A percentile compares a stretch with the other conserved stretches of the same genome.
Evolutionary conservation across 1,284 basidiomycete genomes (phyloP).

Genomic region (Bjerkandera adusta): DNA sequence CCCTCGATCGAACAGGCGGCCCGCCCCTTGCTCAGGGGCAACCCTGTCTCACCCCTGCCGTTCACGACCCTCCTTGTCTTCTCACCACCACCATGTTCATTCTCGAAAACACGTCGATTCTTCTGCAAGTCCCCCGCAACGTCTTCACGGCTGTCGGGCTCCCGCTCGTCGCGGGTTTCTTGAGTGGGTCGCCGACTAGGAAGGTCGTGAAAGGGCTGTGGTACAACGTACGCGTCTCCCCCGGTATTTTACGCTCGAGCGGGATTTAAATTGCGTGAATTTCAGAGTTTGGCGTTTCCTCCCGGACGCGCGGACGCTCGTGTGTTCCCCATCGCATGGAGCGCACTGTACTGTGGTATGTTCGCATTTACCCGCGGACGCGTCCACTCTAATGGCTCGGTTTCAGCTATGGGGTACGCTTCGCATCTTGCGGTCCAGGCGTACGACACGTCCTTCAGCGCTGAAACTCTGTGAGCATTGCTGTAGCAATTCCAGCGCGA

Average conservation of each 20-base stretch:
- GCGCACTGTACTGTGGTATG: constrained; percentile 45
- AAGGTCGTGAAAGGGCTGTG: constrained; percentile 49
- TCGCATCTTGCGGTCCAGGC: constrained; percentile 63
- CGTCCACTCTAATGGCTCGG: background rate
- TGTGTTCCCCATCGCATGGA: constrained; percentile 63
- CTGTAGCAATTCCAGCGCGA: background rate
- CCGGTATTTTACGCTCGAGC: background rate
- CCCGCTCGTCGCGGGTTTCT: constrained; percentile 54
- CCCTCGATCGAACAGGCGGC: background rate
- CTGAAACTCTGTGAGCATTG: constrained; percentile 8
- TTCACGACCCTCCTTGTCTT: background rate
- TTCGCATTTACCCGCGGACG: background rate
- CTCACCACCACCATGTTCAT: constrained; percentile 23
- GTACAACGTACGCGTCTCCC: constrained; percentile 48
- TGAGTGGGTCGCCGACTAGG: constrained; percentile 49
- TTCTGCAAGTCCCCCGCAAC: constrained; percentile 58
- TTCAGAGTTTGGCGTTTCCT: constrained; percentile 41
- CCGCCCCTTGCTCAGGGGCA: background rate
- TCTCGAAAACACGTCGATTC: constrained; percentile 40
- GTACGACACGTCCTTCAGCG: constrained; percentile 38
- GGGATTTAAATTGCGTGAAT: background rate
- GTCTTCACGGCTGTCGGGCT: constrained; percentile 60
- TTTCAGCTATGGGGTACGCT: constrained; percentile 67
- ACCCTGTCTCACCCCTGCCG: background rate
- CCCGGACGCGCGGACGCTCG: constrained; percentile 47